Percentiles rank a stretch among this genome's conserved stretches.
Conservation (phyloP, 371 early-diverging fungal genomes). For the Lichtheimia ramosa region DNA sequence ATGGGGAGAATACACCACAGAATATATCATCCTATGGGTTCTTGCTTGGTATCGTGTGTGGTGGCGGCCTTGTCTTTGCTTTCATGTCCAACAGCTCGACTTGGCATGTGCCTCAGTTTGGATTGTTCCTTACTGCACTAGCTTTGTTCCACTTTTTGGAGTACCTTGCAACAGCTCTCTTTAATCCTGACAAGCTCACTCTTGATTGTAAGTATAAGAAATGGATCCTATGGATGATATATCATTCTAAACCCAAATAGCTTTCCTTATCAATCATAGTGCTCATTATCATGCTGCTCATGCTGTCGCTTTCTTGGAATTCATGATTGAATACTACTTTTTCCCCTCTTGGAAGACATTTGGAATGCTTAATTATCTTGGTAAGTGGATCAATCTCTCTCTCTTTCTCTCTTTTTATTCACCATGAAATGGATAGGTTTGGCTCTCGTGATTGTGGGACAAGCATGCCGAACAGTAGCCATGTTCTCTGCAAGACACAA, state of each 20-base stretch:
- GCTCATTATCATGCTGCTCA: constrained; percentile 74
- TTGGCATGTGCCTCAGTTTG: constrained; percentile 50
- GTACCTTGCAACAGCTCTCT: constrained; percentile 78
- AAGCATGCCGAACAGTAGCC: constrained; percentile 69
- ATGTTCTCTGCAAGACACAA: constrained; percentile 81
- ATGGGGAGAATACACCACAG: constrained; percentile 70
- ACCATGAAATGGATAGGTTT: constrained; percentile 45
- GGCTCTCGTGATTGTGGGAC: constrained; percentile 60
- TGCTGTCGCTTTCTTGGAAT: constrained; percentile 67
- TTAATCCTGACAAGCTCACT: constrained; percentile 58
- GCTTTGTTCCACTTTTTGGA: constrained; percentile 77
- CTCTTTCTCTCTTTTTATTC: too few relatives aligned
- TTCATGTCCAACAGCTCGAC: constrained; percentile 7
- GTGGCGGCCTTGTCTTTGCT: constrained; percentile 46
- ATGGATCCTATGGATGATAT: constrained; percentile 1
- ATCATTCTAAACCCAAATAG: constrained; percentile 29
- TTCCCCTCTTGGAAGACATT: constrained; percentile 64
- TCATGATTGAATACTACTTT: constrained; percentile 63
- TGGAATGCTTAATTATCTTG: constrained; percentile 53
- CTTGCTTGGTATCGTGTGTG: constrained; percentile 60
- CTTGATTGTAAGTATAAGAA: constrained; percentile 60
- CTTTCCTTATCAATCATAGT: constrained; percentile 79
- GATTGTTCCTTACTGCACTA: constrained; percentile 63
- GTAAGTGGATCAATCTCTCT: constrained; percentile 23
- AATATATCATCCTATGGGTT: constrained; percentile 74